A percentile compares a stretch with the other conserved stretches of the same genome.
phyloP scores from a whole-genome alignment of 2,329 filamentous ascomycete species.

The Cladophialophora exuberans region DNA sequence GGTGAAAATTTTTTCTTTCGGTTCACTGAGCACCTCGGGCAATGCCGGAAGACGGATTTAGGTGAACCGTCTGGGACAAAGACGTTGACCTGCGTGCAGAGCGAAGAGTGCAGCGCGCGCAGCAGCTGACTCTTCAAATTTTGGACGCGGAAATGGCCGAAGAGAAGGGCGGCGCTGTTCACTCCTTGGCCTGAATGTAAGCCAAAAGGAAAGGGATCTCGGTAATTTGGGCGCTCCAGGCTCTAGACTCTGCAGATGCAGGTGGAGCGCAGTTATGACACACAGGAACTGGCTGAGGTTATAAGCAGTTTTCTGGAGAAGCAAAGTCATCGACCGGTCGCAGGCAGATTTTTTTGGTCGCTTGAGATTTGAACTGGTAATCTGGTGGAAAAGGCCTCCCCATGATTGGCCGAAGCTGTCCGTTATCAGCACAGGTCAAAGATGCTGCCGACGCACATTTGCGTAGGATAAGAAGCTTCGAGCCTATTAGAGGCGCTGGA shows the following conservation, averaged over 20 bases:
- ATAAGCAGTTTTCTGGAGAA: background rate
- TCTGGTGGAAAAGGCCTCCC: conserved; percentile 18
- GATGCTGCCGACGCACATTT: too few species aligned
- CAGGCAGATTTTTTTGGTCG: conserved; percentile 17
- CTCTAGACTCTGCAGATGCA: conserved; percentile 25
- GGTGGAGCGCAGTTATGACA: conserved; percentile 28
- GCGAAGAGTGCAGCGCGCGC: background rate
- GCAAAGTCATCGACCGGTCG: conserved; percentile 16
- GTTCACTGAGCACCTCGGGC: conserved; percentile 5
- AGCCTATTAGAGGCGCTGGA: conserved; percentile 9
- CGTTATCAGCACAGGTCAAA: conserved; percentile 27
- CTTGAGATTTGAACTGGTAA: conserved; percentile 29
- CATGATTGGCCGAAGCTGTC: conserved; percentile 20
- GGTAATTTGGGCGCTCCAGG: conserved; percentile 14
- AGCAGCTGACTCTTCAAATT: background rate
- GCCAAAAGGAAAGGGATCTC: conserved; percentile 3
- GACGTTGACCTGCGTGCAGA: too few species aligned
- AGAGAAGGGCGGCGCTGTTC: conserved; percentile 7
- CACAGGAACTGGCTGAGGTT: conserved; percentile 17
- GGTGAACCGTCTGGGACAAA: conserved; percentile 19
- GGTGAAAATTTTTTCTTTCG: conserved; percentile 6
- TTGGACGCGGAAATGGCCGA: conserved; percentile 19
- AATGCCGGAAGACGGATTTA: conserved; percentile 14
- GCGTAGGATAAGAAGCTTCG: too few species aligned
- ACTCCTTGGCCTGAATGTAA: conserved; percentile 8